Evolutionary conservation across 1,284 basidiomycete genomes (phyloP), one percentile per base, ranked within the genome.

Genomic region (Moesziomyces antarcticus): DNA sequence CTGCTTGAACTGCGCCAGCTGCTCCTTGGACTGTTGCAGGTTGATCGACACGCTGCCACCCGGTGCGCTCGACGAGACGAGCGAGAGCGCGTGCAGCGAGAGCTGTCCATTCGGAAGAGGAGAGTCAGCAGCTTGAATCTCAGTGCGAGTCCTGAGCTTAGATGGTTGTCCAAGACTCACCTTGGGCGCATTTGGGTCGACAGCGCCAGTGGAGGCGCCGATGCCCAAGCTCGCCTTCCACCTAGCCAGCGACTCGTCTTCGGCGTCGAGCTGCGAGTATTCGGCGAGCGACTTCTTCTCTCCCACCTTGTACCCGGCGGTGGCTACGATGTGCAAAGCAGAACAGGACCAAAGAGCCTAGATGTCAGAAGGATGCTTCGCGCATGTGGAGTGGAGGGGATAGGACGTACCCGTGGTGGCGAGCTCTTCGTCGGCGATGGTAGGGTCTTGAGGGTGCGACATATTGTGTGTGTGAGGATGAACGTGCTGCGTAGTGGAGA

Each of bases 191-290:
- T 60, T 73, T 2, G 80, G 78, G 56, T 80, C 85, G 21, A 85
- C 79, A 24, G 81, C 84, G 6, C 74, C 51, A 24, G 61, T 63
- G 22, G 61, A 56, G 22, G 90, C 87, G 49, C 88, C 88, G 73
- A 95, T 90, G 56, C 94, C 94, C 37, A 96, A 88, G 68, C 91
- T 93, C 24, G 92, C 92, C 84, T 95, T 95, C 93, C 93, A 95
- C 70, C 92, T 90, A 53, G 86, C 86, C 10, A 88, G 84, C 49
- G 91, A 92, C 85, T 94, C 92, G 84, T 95, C 93, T 65, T 91
- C 87, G 13, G 91, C 91, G 85, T 94, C 93, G 56, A 94, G 88
- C 54, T 85, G 84, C 18, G 86, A 85, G 57, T 88, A 86, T 79
- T 88, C 87, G 20, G 85, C 86, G 16, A 88, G 80, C 2, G 86